Percentiles rank a stretch among this genome's conserved stretches.
Evolutionary conservation across 176 grass and related monocot species (phyloP).

Genomic region (Cenchrus purpureus): DNA sequence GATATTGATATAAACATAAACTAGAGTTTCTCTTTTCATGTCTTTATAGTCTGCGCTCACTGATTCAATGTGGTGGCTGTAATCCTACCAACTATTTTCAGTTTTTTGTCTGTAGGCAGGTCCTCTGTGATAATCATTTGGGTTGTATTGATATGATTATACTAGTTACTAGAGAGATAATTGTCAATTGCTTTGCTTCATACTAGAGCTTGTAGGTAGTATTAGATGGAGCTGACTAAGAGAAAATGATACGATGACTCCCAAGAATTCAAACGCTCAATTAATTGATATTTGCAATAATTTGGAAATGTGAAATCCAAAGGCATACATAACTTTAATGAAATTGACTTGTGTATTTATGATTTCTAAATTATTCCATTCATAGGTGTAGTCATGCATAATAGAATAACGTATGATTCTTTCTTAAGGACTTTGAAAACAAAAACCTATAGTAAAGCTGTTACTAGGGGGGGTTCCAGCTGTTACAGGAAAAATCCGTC

Average conservation of each 20-base stretch:
- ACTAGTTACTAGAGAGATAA: not conserved
- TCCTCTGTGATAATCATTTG: not conserved
- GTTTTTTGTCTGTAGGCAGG: not conserved
- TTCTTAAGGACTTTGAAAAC: not conserved
- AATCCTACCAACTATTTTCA: not conserved
- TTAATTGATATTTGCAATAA: not conserved
- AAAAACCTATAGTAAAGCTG: not conserved
- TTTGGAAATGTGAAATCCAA: not conserved
- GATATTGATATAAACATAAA: not conserved
- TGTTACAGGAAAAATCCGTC: not conserved
- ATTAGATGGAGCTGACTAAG: not conserved
- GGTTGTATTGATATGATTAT: slow-evolving; percentile 4
- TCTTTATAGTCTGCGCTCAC: not conserved
- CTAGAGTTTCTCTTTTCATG: not conserved
- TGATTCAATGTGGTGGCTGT: not conserved
- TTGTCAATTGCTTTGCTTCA: not conserved
- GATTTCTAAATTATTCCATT: not conserved
- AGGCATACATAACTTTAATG: slow-evolving; percentile 4
- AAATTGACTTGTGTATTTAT: not conserved
- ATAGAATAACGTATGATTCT: not conserved
- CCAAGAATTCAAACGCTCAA: not conserved
- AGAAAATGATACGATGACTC: not conserved
- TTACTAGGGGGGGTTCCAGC: not conserved
- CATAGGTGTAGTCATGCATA: not conserved
- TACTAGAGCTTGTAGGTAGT: not conserved